Base-by-base conservation (phyloP, 495 filamentous ascomycete genomes). In the Neurospora sp. region DNA sequence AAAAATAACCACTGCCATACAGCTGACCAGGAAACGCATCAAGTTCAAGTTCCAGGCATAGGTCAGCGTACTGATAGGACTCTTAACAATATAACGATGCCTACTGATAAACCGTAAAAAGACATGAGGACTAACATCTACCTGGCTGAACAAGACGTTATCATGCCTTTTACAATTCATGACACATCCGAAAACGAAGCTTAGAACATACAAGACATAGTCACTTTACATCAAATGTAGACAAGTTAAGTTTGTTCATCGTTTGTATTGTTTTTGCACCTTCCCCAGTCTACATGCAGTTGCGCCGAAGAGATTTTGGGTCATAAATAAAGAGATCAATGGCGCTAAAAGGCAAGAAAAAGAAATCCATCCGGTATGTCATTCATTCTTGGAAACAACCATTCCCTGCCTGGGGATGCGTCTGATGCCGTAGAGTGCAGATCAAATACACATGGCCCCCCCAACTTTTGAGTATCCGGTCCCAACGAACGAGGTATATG, bases 221-320 rank as follows among this genome's bases (percentile, higher is more conserved):
- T 61, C 53, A 61, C 53, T 3, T 7, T 18, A 1, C 53, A 61
- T 31, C 53, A 35, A 35, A 31, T 6, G 6, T 7, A 61, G 12
- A 61, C 53, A 31, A 31, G 12, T 1, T 18, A 61, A 31, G 22
- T 61, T 40, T 69, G 38, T 37, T 35, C 18, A 73, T 44, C 45
- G 59, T n/a, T 61, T 72, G 42, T 59, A 72, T 38, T 70, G 73
- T 72, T 79, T 79, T 79, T 76, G 74, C 72, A 78, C 77, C 81
- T 81, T 79, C 79, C 80, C 74, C 81, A 83, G 79, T 85, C 82
- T 85, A 84, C 81, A 84, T 83, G 81, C 79, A 79, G 22, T 71
- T 82, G 75, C 80, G 81, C 81, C 81, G 76, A 79, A 77, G 79
- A 81, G 77, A 80, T 73, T 75, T 79, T 78, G 72, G 76, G 72